Percentiles rank a stretch among this genome's conserved stretches.
Conservation (phyloP, 108 stramenopile species). For the Tribonema minus region DNA sequence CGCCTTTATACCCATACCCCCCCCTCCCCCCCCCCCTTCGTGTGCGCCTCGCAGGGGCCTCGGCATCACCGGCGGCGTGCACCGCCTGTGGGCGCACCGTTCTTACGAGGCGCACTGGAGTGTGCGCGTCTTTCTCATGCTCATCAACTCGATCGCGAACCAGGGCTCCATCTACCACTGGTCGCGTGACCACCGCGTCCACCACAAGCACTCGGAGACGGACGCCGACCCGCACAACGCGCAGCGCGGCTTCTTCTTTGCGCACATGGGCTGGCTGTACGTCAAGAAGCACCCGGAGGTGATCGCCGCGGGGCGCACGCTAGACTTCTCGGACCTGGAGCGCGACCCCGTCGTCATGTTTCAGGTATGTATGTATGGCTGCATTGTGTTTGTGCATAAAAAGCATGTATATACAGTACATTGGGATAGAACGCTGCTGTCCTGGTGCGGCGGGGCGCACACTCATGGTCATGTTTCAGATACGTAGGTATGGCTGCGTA, state of each 20-base stretch:
- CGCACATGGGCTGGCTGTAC: slow-evolving; percentile 99
- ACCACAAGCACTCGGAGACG: slow-evolving; percentile 97
- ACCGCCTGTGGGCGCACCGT: slow-evolving; percentile 93
- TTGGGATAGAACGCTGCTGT: too few relatives aligned
- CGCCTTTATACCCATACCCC: background rate
- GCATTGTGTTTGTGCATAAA: too few relatives aligned
- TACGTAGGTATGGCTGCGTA: too few relatives aligned
- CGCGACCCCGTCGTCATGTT: slow-evolving; percentile 86
- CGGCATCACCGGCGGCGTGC: slow-evolving; percentile 96
- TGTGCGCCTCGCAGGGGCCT: slow-evolving; percentile 64
- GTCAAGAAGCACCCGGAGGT: slow-evolving; percentile 95
- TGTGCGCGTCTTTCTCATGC: slow-evolving; percentile 81
- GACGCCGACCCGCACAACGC: slow-evolving; percentile 97
- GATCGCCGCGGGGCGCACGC: slow-evolving; percentile 82
- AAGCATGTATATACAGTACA: too few relatives aligned
- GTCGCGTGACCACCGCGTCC: slow-evolving; percentile 75
- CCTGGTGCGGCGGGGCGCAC: too few relatives aligned
- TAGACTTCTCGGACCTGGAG: slow-evolving; percentile 84
- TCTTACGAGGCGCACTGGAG: slow-evolving; percentile 79
- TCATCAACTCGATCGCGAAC: slow-evolving; percentile 96
- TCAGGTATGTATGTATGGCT: too few relatives aligned
- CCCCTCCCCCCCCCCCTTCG: background rate
- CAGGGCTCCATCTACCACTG: slow-evolving; percentile 98
- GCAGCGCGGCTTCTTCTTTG: slow-evolving; percentile 97
- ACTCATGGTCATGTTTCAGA: too few relatives aligned